These are phyloP conservation scores for Scutellaria galericulata DNA, from an alignment of 257 asterid species.

Conservation along the genomic window DNA sequence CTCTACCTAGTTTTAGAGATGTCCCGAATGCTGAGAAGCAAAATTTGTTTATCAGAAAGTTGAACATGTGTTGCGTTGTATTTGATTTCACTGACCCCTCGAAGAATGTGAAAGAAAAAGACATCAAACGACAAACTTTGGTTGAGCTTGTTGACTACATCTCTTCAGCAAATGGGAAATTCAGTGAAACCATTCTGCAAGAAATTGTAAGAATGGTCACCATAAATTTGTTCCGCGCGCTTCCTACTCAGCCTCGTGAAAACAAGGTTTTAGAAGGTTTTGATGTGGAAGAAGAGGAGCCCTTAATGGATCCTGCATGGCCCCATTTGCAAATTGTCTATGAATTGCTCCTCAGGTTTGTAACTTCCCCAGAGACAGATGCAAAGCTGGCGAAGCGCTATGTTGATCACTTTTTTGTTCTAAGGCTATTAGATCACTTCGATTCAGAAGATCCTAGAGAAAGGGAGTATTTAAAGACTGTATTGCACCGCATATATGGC, in stretches of 20 bases:
- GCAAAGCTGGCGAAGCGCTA: slow-evolving; percentile 90
- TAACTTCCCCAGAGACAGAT: slow-evolving; percentile 86
- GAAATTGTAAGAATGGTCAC: slow-evolving; percentile 76
- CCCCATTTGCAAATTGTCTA: slow-evolving; percentile 90
- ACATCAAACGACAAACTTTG: slow-evolving; percentile 80
- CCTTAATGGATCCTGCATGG: slow-evolving; percentile 87
- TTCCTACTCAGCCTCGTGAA: slow-evolving; percentile 69
- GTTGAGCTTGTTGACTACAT: slow-evolving; percentile 84
- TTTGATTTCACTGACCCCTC: slow-evolving; percentile 88
- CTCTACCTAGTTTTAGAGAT: slow-evolving; percentile 78
- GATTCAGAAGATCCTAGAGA: slow-evolving; percentile 98
- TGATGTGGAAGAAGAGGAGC: slow-evolving; percentile 93
- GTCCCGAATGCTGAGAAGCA: slow-evolving; percentile 84
- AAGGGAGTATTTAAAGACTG: slow-evolving; percentile 89
- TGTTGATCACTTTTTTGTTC: slow-evolving; percentile 80
- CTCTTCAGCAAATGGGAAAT: slow-evolving; percentile 72
- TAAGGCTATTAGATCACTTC: slow-evolving; percentile 76
- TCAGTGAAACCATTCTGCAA: slow-evolving; percentile 65
- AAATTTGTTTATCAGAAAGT: slow-evolving; percentile 65
- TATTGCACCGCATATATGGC: slow-evolving; percentile 88
- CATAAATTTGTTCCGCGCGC: slow-evolving; percentile 67
- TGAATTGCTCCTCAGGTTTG: slow-evolving; percentile 82
- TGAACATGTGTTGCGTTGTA: slow-evolving; percentile 68
- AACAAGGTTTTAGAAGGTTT: slow-evolving; percentile 68
- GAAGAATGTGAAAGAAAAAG: slow-evolving; percentile 81